A percentile compares a stretch with the other conserved stretches of the same genome.
Evolutionary conservation across 345 rosid genomes (phyloP).

Genomic region (Atalantia buxifolia): DNA sequence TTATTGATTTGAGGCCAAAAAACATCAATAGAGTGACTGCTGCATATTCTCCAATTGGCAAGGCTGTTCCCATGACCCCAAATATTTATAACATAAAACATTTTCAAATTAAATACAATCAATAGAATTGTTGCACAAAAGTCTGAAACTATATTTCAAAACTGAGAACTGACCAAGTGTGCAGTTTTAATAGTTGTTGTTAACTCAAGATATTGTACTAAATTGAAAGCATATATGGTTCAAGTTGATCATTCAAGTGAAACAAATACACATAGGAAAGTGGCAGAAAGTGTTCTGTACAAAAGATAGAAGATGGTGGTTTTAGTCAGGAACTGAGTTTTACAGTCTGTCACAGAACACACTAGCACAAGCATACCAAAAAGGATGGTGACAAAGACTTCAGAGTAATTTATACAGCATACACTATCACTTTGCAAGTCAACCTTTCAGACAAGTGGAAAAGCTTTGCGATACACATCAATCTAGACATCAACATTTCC

Average conservation of each 20-base stretch:
- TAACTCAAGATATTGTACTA: background rate
- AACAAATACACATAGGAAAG: background rate
- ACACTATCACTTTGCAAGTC: background rate
- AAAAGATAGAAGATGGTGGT: background rate
- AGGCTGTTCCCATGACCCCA: conserved; percentile 46
- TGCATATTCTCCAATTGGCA: conserved; percentile 97
- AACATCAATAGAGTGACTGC: conserved; percentile 84
- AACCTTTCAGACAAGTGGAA: background rate
- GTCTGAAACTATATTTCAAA: background rate
- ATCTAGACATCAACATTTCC: background rate
- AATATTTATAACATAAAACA: conserved; percentile 15
- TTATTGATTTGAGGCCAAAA: conserved; percentile 93
- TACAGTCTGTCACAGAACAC: background rate
- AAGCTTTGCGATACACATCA: background rate
- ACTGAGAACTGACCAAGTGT: background rate
- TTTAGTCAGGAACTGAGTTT: background rate
- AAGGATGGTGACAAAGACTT: background rate
- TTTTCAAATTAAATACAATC: background rate
- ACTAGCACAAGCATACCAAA: background rate
- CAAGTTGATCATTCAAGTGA: background rate
- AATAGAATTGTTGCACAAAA: background rate
- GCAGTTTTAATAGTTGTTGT: background rate
- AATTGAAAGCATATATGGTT: background rate
- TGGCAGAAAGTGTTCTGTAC: background rate
- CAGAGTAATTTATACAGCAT: background rate